Percentiles rank a stretch among this genome's conserved stretches.
phyloP scores from a whole-genome alignment of 352 stramenopile genomes.

The Phytophthora ohioensis region DNA sequence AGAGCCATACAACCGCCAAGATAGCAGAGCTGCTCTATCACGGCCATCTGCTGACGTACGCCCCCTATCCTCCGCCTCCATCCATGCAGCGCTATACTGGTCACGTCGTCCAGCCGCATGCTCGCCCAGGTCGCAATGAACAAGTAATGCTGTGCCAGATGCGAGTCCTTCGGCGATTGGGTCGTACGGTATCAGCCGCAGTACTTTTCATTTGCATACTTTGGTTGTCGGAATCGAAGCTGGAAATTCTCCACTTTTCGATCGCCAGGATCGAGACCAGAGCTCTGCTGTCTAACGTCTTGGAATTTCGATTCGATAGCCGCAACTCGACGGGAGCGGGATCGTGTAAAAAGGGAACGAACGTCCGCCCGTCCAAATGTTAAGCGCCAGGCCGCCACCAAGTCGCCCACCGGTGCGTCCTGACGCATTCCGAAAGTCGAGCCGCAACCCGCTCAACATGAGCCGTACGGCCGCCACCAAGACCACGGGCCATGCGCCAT shows the following conservation, averaged over 20 bases:
- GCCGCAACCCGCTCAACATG: slow-evolving; percentile 51
- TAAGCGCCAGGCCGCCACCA: slow-evolving; percentile 33
- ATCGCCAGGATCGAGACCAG: slow-evolving; percentile 21
- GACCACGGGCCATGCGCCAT: slow-evolving; percentile 64
- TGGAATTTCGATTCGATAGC: slow-evolving; percentile 26
- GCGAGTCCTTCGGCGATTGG: slow-evolving; percentile 30
- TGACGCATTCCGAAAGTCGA: slow-evolving; percentile 53
- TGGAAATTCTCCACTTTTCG: neutral
- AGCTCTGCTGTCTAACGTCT: slow-evolving; percentile 19
- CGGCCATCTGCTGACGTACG: slow-evolving; percentile 30
- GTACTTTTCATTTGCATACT: neutral
- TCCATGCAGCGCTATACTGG: slow-evolving; percentile 29
- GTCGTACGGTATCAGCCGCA: neutral
- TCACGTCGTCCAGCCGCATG: slow-evolving; percentile 28
- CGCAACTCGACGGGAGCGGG: slow-evolving; percentile 13
- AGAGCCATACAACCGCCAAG: slow-evolving; percentile 17
- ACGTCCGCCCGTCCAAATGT: slow-evolving; percentile 43
- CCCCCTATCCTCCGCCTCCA: slow-evolving; percentile 28
- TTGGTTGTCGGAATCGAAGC: no score
- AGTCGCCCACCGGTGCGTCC: slow-evolving; percentile 19
- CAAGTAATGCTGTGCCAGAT: slow-evolving; percentile 9
- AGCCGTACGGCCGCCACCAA: slow-evolving; percentile 58
- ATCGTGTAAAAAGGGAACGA: slow-evolving; percentile 33
- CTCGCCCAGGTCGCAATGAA: neutral
- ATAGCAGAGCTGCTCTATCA: slow-evolving; percentile 29